Evolutionary conservation across 1,284 basidiomycete genomes (phyloP), one percentile per base, ranked within the genome.

Genomic region (Exsudoporus floridanus): DNA sequence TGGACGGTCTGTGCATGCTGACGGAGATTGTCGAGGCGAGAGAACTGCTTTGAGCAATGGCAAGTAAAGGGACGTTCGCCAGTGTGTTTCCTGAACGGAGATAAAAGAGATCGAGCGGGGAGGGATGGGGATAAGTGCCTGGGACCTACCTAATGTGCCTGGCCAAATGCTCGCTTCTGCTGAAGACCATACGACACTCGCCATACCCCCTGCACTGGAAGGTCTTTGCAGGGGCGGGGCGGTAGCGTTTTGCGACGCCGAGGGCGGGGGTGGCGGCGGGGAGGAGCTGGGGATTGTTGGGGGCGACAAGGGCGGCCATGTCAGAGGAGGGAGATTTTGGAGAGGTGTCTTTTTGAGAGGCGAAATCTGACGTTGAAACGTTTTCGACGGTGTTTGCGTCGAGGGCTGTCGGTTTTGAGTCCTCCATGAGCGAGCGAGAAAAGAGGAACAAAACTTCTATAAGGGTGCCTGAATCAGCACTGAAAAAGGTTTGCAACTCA

Each of bases 1-100:
- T 98, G 95, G 2, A 97, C 94, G 4, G 94, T 97, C 74, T 95
- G 90, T 0, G 94, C 92, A 71, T 98, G 95, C 67, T 98, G 95
- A 42, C 95, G 86, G 12, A 98, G 82, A 69, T 98, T 98, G 76
- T 98, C 95, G 65, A 98, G 86, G 23, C 95, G 87, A 16, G 93
- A 96, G 69, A 98, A 98, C 55, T 95, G 88, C 70, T 97, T 96
- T 27, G 86, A 84, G 75, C 95, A 98, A 67, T 98, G 94, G 69
- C 95, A 98, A 43, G 85, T 84, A 73, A 98, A 98, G 5, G 95
- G 95, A 7, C 94, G 83, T 70, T 98, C 95, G 55, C 95, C 95
- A 16, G 95, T 98, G 71, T 98, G 95, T 80, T 98, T 98, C 61
- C 94, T 96, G 57, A 40, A 60, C 58, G 59, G 60, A 59, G 61